A percentile compares a stretch with the other conserved stretches of the same genome.
These are phyloP conservation scores for Tephrocybe sp. DNA, from an alignment of 768 basidiomycete genomes.

Conservation along the genomic window DNA sequence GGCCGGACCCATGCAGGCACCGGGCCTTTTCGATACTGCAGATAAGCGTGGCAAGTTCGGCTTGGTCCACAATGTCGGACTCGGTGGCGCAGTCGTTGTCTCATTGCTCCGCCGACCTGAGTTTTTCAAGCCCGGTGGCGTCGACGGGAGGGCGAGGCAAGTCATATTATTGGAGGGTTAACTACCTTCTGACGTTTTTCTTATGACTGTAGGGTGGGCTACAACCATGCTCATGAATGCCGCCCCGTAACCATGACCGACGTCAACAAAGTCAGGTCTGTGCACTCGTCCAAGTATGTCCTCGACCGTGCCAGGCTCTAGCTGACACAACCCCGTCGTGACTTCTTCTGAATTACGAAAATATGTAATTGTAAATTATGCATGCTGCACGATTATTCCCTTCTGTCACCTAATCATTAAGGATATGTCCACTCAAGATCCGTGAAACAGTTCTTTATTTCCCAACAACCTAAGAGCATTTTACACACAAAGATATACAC, in stretches of 20 bases:
- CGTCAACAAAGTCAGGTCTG: conserved; percentile 76
- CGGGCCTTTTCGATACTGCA: conserved; percentile 58
- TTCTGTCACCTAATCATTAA: no score
- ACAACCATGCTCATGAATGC: conserved; percentile 76
- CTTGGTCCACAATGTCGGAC: conserved; percentile 80
- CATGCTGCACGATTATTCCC: no score
- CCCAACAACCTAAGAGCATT: not conserved
- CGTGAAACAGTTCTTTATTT: no score
- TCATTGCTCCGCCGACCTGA: conserved; percentile 76
- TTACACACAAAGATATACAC: not conserved
- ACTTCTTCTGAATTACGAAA: no score
- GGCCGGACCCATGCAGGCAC: conserved; percentile 85
- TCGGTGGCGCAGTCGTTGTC: conserved; percentile 80
- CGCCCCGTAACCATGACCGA: conserved; percentile 61
- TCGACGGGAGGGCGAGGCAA: conserved; percentile 67
- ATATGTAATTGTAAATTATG: no score
- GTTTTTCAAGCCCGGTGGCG: conserved; percentile 67
- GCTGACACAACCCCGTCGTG: conserved; percentile 2
- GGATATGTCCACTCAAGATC: conserved; percentile 51
- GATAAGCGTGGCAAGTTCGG: conserved; percentile 78
- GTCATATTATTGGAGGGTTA: no score
- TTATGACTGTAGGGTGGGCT: conserved; percentile 56
- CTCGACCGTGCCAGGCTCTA: conserved; percentile 48
- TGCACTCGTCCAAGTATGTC: conserved; percentile 51
- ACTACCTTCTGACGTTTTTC: not conserved